Base-by-base conservation (phyloP, 805 yeast genomes). In the Wickerhamiella kazuoi region DNA sequence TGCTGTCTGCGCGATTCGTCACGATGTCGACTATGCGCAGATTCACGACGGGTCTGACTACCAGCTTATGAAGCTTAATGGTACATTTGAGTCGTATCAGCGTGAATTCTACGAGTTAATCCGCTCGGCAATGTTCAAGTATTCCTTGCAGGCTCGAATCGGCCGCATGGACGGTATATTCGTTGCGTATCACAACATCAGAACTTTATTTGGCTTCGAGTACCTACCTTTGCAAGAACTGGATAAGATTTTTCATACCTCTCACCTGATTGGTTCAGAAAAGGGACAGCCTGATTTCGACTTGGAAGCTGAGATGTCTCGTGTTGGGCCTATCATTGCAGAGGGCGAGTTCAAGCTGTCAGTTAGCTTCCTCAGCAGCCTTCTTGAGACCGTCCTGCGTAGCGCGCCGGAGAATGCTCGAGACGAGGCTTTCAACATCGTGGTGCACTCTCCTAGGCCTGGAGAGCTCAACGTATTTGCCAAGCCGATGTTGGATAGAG, bases 111-210 rank as follows among this genome's bases (percentile, higher is more conserved):
- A 62, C 44, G 97, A 87, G 51, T 66, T 87, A 49, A 70, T 76
- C 15, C 62, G 80, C 42, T 71, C 87, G 2, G 77, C 90, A 0
- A 59, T 87, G 59, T 62, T 87, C 48, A 87, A 87, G 59, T 87
- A 87, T 53, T 70, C 80, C 2, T 64, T 87, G 47, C 97, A 90
- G 57, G 97, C 95, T 0, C 67, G 96, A 45, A 79, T 87, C 32
- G 98, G 97, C 2, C 75, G 79, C 50, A 87, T 90, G 97, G 96
- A 86, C 57, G 98, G 98, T 4, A 82, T 90, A 2, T 83, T 81
- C 48, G 67, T 87, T 14, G 95, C 95, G 0, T 87, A 76, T 56
- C 98, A 87, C 56, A 87, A 86, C 55, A 69, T 83, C 38, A 65
- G 71, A 23, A 63, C 74, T 36, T 70, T 86, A 49, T 82, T 87